A percentile compares a stretch with the other conserved stretches of the same genome.
phyloP scores from a whole-genome alignment of 2,329 filamentous ascomycete genomes.

The Fusarium xylarioides region DNA sequence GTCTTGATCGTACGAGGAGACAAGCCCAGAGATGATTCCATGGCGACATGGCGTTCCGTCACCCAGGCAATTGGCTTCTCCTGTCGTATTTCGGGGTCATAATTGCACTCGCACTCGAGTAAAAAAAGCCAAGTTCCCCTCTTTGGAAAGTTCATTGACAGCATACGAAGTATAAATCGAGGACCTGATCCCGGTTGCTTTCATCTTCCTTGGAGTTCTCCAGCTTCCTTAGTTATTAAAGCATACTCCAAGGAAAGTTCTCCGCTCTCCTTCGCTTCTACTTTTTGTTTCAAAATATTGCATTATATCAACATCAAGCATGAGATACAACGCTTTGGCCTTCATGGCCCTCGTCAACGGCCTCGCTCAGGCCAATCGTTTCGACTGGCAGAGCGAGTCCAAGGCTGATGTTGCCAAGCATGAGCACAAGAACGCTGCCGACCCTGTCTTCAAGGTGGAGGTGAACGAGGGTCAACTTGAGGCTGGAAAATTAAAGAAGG shows the following conservation, averaged over 20 bases:
- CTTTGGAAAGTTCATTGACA: not conserved
- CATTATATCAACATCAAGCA: slow-evolving; percentile 11
- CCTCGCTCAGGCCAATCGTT: slow-evolving; percentile 32
- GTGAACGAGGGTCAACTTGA: not conserved
- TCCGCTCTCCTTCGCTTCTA: slow-evolving; percentile 4
- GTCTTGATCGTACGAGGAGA: not conserved
- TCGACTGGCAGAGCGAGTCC: slow-evolving; percentile 7
- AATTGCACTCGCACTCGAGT: not conserved
- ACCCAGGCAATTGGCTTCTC: slow-evolving; percentile 6
- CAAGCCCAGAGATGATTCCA: not conserved
- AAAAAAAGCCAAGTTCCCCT: not conserved
- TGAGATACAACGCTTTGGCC: slow-evolving; percentile 39
- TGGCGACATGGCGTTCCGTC: not conserved
- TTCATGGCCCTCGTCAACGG: slow-evolving; percentile 36
- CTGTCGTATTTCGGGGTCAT: not conserved
- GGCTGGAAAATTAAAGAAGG: not conserved
- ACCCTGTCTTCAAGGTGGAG: not conserved
- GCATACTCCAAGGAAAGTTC: slow-evolving; percentile 6
- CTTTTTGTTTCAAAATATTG: slow-evolving; percentile 6
- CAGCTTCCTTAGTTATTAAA: slow-evolving; percentile 10
- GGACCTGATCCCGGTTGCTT: not conserved
- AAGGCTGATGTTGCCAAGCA: slow-evolving; percentile 2
- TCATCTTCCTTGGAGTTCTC: not conserved
- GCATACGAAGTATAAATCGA: slow-evolving; percentile 27
- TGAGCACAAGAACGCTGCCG: not conserved